Conservation (phyloP, 345 rosid genomes). For the Citrus medica region DNA sequence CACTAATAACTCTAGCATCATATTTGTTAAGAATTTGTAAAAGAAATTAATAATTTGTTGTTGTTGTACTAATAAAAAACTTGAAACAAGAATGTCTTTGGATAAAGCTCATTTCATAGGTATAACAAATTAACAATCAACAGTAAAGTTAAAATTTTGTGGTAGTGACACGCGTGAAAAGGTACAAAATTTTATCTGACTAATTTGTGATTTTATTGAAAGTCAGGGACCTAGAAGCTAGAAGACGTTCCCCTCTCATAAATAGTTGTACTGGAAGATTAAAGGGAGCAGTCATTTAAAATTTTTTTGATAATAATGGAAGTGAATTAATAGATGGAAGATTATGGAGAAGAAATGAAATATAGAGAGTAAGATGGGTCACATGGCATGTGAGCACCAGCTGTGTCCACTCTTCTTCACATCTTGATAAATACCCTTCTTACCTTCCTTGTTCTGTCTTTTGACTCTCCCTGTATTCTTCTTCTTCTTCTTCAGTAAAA, state of each 20-base stretch:
- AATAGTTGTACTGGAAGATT: neutral
- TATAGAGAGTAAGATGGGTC: slow-evolving; percentile 27
- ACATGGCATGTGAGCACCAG: slow-evolving; percentile 96
- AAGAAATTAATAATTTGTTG: too few species aligned
- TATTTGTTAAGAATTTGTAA: too few species aligned
- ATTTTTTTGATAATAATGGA: neutral
- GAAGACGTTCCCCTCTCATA: neutral
- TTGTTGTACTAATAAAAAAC: too few species aligned
- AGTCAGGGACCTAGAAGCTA: neutral
- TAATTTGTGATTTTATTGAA: too few species aligned
- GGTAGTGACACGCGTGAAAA: too few species aligned
- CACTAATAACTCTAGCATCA: too few species aligned
- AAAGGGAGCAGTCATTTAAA: neutral
- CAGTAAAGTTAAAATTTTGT: too few species aligned
- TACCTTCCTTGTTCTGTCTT: slow-evolving; percentile 34
- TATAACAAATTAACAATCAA: too few species aligned
- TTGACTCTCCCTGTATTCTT: slow-evolving; percentile 26
- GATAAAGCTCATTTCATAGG: too few species aligned
- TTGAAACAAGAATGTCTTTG: too few species aligned
- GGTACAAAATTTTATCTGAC: too few species aligned
- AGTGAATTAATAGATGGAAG: slow-evolving; percentile 5
- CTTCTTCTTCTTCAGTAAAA: neutral
- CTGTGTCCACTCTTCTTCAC: slow-evolving; percentile 59
- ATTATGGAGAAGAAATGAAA: neutral
- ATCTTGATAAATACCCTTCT: slow-evolving; percentile 55